These are phyloP conservation scores for Whalleya microplaca DNA, from an alignment of 2,329 filamentous ascomycete genomes.

Conservation along the genomic window DNA sequence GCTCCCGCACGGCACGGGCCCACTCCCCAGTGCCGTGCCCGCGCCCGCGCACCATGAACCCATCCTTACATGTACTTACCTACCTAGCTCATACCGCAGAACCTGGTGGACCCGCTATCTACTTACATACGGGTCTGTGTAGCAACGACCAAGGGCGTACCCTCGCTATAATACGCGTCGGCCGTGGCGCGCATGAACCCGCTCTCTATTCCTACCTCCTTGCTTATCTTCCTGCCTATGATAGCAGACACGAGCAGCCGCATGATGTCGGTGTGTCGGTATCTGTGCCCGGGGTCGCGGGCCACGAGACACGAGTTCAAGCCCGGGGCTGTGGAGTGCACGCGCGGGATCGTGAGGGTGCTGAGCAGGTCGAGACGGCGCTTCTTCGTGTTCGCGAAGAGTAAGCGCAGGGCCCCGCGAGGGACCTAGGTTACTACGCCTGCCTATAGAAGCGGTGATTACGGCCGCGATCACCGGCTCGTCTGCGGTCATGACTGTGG, in stretches of 20 bases:
- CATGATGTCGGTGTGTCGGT: constrained; percentile 54
- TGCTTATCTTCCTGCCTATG: too few species aligned
- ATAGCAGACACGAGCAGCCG: constrained; percentile 75
- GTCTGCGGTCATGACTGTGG: too few species aligned
- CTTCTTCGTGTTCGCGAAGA: constrained; percentile 59
- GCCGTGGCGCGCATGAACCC: constrained; percentile 68
- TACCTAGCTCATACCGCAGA: constrained; percentile 61
- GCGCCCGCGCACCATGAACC: constrained; percentile 59
- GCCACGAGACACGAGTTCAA: too few species aligned
- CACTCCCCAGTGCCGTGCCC: constrained; percentile 61
- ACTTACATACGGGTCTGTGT: constrained; percentile 74
- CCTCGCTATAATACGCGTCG: constrained; percentile 63
- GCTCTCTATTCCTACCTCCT: too few species aligned
- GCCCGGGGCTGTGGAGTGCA: constrained; percentile 23
- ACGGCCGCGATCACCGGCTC: too few species aligned
- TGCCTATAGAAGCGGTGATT: too few species aligned
- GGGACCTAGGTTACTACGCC: too few species aligned
- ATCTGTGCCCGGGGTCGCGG: too few species aligned
- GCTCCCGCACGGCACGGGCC: constrained; percentile 64
- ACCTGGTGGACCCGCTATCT: constrained; percentile 78
- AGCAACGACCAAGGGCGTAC: constrained; percentile 72
- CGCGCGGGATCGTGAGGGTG: constrained; percentile 61
- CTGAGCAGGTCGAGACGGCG: constrained; percentile 59
- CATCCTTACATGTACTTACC: too few species aligned
- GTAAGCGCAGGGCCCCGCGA: too few species aligned